phyloP scores from a whole-genome alignment of 2,329 filamentous ascomycete genomes.

The Fusarium goolgardi region DNA sequence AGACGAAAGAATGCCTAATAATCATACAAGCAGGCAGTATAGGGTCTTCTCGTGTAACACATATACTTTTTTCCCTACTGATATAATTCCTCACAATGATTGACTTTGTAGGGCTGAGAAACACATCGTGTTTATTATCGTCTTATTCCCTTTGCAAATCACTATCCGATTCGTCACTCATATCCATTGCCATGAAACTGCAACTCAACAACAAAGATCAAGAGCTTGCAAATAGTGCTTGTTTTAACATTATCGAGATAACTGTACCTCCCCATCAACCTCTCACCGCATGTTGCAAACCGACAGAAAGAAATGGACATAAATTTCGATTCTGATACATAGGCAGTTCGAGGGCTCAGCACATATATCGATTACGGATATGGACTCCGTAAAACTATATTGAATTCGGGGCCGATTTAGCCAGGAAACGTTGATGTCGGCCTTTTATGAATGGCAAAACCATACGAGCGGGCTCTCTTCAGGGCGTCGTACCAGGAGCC shows the following conservation, averaged over 20 bases:
- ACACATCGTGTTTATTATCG: conserved; percentile 8
- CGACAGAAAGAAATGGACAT: background rate
- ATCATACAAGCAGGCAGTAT: too few species aligned
- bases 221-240: background rate
- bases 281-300: background rate
- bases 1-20: fast-evolving
- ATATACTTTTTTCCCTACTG: background rate
- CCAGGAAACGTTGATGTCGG: background rate
- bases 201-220: background rate
- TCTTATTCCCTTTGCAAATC: conserved; percentile 9
- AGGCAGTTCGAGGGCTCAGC: background rate
- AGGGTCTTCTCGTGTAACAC: background rate
- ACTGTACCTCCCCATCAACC: background rate
- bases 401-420: background rate
- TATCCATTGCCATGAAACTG: background rate
- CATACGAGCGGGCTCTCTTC: background rate
- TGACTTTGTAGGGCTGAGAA: conserved; percentile 1
- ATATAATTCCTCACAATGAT: background rate
- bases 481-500: background rate
- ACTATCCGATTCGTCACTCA: background rate
- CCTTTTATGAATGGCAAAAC: background rate
- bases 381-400: background rate
- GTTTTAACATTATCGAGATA: background rate
- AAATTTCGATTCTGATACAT: background rate
- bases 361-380: background rate